Percentiles rank a stretch among this genome's conserved stretches.
These are phyloP conservation scores for Alectoria sarmentosa DNA, from an alignment of 495 filamentous ascomycete genomes.

Conservation along the genomic window DNA sequence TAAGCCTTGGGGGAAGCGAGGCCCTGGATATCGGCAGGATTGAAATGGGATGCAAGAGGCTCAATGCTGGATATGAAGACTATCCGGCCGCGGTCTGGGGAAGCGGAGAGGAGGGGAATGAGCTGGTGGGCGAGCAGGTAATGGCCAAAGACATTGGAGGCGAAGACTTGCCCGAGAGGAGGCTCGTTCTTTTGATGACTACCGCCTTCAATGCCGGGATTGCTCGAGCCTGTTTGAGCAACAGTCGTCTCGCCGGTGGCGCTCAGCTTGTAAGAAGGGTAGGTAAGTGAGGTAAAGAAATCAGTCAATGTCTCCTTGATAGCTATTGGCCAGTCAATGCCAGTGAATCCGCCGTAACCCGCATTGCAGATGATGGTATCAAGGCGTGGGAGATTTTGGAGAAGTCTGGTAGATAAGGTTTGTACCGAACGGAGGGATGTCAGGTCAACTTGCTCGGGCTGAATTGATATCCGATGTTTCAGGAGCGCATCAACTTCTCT, in stretches of 20 bases:
- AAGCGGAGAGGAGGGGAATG: slow-evolving; percentile 58
- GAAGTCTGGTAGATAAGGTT: slow-evolving; percentile 41
- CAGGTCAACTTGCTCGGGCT: slow-evolving; percentile 50
- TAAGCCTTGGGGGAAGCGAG: slow-evolving; percentile 57
- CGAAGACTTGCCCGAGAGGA: slow-evolving; percentile 71
- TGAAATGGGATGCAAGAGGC: slow-evolving; percentile 48
- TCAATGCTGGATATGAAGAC: slow-evolving; percentile 85
- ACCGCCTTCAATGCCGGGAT: slow-evolving; percentile 10
- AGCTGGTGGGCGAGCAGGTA: slow-evolving; percentile 83
- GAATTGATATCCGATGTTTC: slow-evolving; percentile 37
- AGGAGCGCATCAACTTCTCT: slow-evolving; percentile 18
- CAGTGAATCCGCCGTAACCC: slow-evolving; percentile 77
- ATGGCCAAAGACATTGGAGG: slow-evolving; percentile 90
- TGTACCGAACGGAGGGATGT: slow-evolving; percentile 49
- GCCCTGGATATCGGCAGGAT: slow-evolving; percentile 68
- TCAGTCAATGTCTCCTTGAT: slow-evolving; percentile 57
- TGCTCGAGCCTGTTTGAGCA: slow-evolving; percentile 25
- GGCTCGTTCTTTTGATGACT: slow-evolving; percentile 38
- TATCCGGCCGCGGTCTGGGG: slow-evolving; percentile 51
- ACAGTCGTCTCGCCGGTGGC: slow-evolving; percentile 49
- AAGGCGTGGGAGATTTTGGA: slow-evolving; percentile 52
- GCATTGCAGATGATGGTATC: slow-evolving; percentile 83
- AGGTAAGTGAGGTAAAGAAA: slow-evolving; percentile 62
- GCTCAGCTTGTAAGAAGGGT: slow-evolving; percentile 67
- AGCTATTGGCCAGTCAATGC: slow-evolving; percentile 63